Conservation (phyloP, 1,284 basidiomycete genomes). For the Porphyrellus sp. region DNA sequence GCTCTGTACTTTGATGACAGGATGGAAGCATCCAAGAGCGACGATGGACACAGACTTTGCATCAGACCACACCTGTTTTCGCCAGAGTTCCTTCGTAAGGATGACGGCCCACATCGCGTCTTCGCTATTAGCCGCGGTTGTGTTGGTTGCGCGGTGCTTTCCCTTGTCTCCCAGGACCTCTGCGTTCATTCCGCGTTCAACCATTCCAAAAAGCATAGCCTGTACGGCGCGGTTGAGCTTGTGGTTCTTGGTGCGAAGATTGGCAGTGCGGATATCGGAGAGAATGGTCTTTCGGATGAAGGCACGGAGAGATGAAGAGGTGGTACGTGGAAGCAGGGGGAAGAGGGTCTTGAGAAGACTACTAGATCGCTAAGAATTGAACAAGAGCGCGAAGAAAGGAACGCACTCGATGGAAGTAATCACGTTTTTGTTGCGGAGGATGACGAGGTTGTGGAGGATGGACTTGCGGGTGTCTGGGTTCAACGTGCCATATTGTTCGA, state of each 20-base stretch:
- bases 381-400: not conserved
- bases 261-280: slow-evolving; percentile 93
- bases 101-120: slow-evolving; percentile 99
- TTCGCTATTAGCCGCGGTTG: slow-evolving; percentile 50
- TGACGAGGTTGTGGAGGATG: slow-evolving; percentile 86
- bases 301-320: slow-evolving; percentile 78
- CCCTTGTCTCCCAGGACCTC: slow-evolving; percentile 82
- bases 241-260: slow-evolving; percentile 87
- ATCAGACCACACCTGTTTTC: slow-evolving; percentile 92
- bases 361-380: not conserved
- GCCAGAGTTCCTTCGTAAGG: slow-evolving; percentile 92
- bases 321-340: slow-evolving; percentile 88
- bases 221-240: slow-evolving; percentile 96
- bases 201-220: slow-evolving; percentile 93
- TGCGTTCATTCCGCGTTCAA: slow-evolving; percentile 85
- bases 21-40: slow-evolving; percentile 91
- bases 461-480: slow-evolving; percentile 78
- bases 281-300: slow-evolving; percentile 95
- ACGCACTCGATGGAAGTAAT: slow-evolving; percentile 89
- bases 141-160: slow-evolving; percentile 47
- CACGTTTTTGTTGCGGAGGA: slow-evolving; percentile 90
- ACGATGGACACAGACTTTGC: slow-evolving; percentile 93
- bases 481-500: slow-evolving; percentile 71
- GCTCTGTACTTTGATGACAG: slow-evolving; percentile 91
- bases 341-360: slow-evolving; percentile 91